A percentile compares a stretch with the other conserved stretches of the same genome.
Evolutionary conservation across 2,329 filamentous ascomycete species (phyloP).

Genomic region (Alternaria sp.): DNA sequence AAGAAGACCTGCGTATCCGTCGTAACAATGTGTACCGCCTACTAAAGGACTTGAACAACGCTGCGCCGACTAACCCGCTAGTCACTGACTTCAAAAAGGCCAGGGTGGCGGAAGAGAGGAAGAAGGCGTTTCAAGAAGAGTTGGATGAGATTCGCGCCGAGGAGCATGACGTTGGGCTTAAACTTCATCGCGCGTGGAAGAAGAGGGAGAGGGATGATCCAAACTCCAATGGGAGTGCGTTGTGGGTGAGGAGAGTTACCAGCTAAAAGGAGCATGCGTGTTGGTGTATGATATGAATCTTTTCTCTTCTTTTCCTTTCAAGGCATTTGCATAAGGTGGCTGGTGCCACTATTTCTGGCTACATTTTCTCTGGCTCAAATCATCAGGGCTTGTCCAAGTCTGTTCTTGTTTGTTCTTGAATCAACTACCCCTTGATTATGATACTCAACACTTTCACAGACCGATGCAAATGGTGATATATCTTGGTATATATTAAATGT

Average conservation of each 20-base stretch:
- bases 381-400: neutral
- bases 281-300: neutral
- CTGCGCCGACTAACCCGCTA: slow-evolving; percentile 50
- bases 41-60: slow-evolving; percentile 47
- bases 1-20: slow-evolving; percentile 50
- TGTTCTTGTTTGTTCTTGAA: neutral
- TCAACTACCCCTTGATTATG: neutral
- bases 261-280: neutral
- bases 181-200: slow-evolving; percentile 51
- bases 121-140: slow-evolving; percentile 50
- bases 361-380: neutral
- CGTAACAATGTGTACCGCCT: slow-evolving; percentile 50
- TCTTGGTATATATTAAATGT: neutral
- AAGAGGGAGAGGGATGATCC: slow-evolving; percentile 52
- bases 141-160: slow-evolving; percentile 48
- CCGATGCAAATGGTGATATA: neutral
- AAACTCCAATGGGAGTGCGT: slow-evolving; percentile 39
- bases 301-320: neutral
- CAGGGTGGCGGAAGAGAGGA: slow-evolving; percentile 45
- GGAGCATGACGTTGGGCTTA: slow-evolving; percentile 53
- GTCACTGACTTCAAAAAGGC: slow-evolving; percentile 48
- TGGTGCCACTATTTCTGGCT: neutral
- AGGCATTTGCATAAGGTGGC: neutral
- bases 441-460: neutral
- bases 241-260: slow-evolving; percentile 54